These are phyloP conservation scores for Neopestalotiopsis sp. DNA, from an alignment of 2,329 filamentous ascomycete species.

Conservation along the genomic window DNA sequence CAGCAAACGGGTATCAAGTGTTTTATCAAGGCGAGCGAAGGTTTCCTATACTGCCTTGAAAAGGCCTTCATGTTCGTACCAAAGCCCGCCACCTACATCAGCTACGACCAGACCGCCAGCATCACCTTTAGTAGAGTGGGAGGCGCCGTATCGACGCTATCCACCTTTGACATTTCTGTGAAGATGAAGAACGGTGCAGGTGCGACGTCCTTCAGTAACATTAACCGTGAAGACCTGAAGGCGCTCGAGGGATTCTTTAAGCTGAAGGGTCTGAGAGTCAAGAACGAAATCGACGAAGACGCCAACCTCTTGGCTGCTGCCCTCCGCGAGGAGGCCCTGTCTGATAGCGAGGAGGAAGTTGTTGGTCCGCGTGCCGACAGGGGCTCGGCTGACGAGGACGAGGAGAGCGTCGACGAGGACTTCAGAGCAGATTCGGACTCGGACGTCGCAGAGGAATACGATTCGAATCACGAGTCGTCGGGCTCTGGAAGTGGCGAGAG, in stretches of 20 bases:
- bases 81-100: slow-evolving; percentile 96
- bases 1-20: slow-evolving; percentile 96
- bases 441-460: slow-evolving; percentile 95
- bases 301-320: slow-evolving; percentile 80
- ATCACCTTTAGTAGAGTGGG: slow-evolving; percentile 96
- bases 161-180: slow-evolving; percentile 97
- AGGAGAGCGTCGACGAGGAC: slow-evolving; percentile 94
- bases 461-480: slow-evolving; percentile 87
- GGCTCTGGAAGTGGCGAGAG: slow-evolving; percentile 73
- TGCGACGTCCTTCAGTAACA: slow-evolving; percentile 97
- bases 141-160: slow-evolving; percentile 88
- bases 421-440: slow-evolving; percentile 92
- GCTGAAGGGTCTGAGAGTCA: slow-evolving; percentile 90
- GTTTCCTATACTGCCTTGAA: slow-evolving; percentile 94
- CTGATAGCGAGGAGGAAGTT: slow-evolving; percentile 74
- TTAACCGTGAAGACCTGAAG: slow-evolving; percentile 97
- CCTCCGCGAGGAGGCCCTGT: slow-evolving; percentile 79
- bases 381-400: slow-evolving; percentile 93
- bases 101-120: slow-evolving; percentile 88
- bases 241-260: slow-evolving; percentile 98
- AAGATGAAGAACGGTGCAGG: slow-evolving; percentile 84
- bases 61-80: slow-evolving; percentile 99
- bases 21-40: slow-evolving; percentile 99
- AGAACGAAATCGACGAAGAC: slow-evolving; percentile 98
- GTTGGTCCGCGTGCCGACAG: slow-evolving; percentile 74